Evolutionary conservation across 1,284 basidiomycete species (phyloP), one percentile per base, ranked within the genome.

Genomic region (Grifola frondosa): DNA sequence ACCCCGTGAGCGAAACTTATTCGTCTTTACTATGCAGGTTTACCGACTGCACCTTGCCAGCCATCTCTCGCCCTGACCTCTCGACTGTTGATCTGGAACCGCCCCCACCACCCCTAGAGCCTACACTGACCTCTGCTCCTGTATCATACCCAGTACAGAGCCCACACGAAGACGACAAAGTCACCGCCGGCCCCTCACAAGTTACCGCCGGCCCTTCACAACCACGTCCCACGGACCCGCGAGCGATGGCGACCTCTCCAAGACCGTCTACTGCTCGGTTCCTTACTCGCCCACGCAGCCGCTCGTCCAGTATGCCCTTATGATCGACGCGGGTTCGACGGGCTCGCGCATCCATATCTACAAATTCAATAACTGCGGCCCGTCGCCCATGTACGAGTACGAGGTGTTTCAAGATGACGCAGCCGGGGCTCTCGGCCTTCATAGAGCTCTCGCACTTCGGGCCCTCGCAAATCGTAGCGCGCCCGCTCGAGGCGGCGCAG

Each of bases 301-400:
- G 0, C 70, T 94, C 42, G 87, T 94, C 8, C 93, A 97, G 65
- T 99, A 91, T 64, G 94, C 92, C 0, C 79, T 99, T 58, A 97
- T 98, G 83, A 91, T 99, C 66, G 96, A 99, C 64, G 96, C 97
- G 1, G 97, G 96, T 13, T 97, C 94, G 28, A 97, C 94, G 0
- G 96, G 96, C 16, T 97, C 94, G 2, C 84, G 96, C 13, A 95
- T 99, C 59, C 96, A 99, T 74, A 81, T 98, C 20, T 98, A 98
- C 84, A 97, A 96, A 64, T 97, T 97, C 78, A 80, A 95, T 75
- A 88, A 95, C 71, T 97, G 94, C 71, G 75, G 75, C 0, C 66
- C 84, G 0, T 79, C 88, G 5, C 86, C 94, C 0, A 68, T 78
- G 39, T 90, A 92, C 65, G 96, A 98, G 64, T 91, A 95, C 70